A percentile compares a stretch with the other conserved stretches of the same genome.
Evolutionary conservation across 768 basidiomycete species (phyloP).

Genomic region (Leccinum disarticulatum): DNA sequence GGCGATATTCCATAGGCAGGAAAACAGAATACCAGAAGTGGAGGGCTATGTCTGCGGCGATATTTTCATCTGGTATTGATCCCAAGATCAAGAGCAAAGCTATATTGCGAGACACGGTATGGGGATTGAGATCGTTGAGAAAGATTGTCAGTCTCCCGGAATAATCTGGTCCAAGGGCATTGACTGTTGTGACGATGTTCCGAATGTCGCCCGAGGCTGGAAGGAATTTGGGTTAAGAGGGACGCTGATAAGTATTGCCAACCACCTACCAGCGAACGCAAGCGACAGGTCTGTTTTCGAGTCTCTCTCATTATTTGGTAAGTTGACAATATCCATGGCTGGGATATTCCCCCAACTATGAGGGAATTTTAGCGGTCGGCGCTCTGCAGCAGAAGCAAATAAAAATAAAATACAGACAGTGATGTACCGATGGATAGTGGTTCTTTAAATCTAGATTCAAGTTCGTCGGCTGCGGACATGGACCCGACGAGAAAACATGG

Average conservation of each 20-base stretch:
- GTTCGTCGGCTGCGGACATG: slow-evolving; percentile 9
- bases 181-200: slow-evolving; percentile 43
- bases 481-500: slow-evolving; percentile 19
- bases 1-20: slow-evolving; percentile 36
- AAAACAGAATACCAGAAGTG: slow-evolving; percentile 51
- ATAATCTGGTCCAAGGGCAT: slow-evolving; percentile 41
- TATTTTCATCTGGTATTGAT: slow-evolving; percentile 27
- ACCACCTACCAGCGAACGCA: slow-evolving; percentile 24
- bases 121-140: slow-evolving; percentile 40
- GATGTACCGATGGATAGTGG: slow-evolving; percentile 28
- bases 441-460: slow-evolving; percentile 17
- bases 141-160: slow-evolving; percentile 39
- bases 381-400: background rate
- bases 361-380: background rate
- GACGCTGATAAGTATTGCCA: background rate
- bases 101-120: slow-evolving; percentile 41
- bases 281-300: slow-evolving; percentile 22
- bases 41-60: slow-evolving; percentile 44
- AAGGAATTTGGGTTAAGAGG: background rate
- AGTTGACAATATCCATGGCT: slow-evolving; percentile 34
- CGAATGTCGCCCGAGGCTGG: slow-evolving; percentile 52
- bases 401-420: slow-evolving; percentile 16
- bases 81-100: slow-evolving; percentile 43
- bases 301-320: slow-evolving; percentile 23
- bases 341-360: slow-evolving; percentile 37